Evolutionary conservation across 148 eudicot species (phyloP).

Genomic region (Simmondsia chinensis): DNA sequence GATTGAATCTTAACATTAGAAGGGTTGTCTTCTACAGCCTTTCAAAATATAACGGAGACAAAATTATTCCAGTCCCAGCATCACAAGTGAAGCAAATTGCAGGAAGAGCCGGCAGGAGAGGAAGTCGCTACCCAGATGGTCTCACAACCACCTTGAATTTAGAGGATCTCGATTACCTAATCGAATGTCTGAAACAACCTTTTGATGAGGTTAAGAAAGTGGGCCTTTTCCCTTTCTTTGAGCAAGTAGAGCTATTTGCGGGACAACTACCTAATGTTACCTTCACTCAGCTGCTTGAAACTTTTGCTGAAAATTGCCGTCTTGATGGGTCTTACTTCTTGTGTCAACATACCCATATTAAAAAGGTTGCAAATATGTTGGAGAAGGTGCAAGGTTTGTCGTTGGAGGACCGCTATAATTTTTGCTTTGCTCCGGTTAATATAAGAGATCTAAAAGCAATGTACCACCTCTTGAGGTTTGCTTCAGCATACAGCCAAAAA

Average conservation of each 20-base stretch:
- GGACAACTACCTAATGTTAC: constrained; percentile 57
- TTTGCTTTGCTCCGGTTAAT: constrained; percentile 96
- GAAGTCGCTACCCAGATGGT: constrained; percentile 92
- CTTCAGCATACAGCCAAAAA: constrained; percentile 59
- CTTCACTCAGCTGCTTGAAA: constrained; percentile 61
- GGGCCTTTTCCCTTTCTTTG: constrained; percentile 88
- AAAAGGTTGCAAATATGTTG: constrained; percentile 85
- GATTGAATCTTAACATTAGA: constrained; percentile 83
- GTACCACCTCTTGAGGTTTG: constrained; percentile 83
- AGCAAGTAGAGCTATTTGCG: constrained; percentile 92
- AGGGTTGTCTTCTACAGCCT: constrained; percentile 70
- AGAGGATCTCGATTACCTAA: constrained; percentile 78
- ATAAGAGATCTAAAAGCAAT: constrained; percentile 92
- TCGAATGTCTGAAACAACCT: constrained; percentile 77
- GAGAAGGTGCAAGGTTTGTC: constrained; percentile 76
- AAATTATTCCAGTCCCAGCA: constrained; percentile 74
- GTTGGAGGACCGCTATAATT: constrained; percentile 84
- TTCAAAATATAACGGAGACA: constrained; percentile 89
- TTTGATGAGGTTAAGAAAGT: constrained; percentile 72
- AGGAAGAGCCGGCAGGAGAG: constrained; percentile 96
- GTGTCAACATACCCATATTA: constrained; percentile 59
- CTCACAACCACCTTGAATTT: constrained; percentile 66
- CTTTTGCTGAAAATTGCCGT: constrained; percentile 64
- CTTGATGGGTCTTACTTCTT: constrained; percentile 89
- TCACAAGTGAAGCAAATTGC: constrained; percentile 97